These are phyloP conservation scores for Aspergillus fijiensis DNA, from an alignment of 2,329 filamentous ascomycete species.

Conservation along the genomic window DNA sequence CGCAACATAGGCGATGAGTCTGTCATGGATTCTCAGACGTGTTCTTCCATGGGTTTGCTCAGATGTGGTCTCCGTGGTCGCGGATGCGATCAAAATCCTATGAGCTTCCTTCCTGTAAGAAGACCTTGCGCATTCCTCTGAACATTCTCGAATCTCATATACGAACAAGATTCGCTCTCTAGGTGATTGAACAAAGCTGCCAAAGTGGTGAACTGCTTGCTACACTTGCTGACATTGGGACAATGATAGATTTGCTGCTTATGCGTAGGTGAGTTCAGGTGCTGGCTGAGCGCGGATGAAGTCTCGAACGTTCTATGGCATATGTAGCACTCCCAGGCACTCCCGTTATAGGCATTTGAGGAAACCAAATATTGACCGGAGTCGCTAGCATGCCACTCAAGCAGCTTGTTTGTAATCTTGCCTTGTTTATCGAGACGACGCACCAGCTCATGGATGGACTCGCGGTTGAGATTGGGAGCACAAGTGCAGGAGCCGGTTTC, in stretches of 20 bases:
- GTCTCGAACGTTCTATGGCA: slow-evolving; percentile 50
- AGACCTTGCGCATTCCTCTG: slow-evolving; percentile 26
- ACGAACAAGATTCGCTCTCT: slow-evolving; percentile 47
- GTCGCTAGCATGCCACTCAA: slow-evolving; percentile 46
- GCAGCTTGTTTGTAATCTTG: slow-evolving; percentile 52
- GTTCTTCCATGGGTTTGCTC: neutral
- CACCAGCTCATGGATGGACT: slow-evolving; percentile 50
- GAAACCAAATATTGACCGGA: slow-evolving; percentile 41
- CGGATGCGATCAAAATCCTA: slow-evolving; percentile 13
- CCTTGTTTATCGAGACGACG: slow-evolving; percentile 49
- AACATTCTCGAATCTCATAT: slow-evolving; percentile 43
- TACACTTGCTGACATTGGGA: slow-evolving; percentile 38
- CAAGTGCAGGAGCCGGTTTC: slow-evolving; percentile 55
- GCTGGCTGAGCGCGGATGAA: slow-evolving; percentile 46
- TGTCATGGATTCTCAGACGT: too few species aligned
- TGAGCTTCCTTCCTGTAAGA: slow-evolving; percentile 14
- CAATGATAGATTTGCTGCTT: slow-evolving; percentile 50
- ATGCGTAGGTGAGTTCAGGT: slow-evolving; percentile 56
- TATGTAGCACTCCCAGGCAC: slow-evolving; percentile 54
- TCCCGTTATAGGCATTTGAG: slow-evolving; percentile 46
- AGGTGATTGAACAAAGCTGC: slow-evolving; percentile 48
- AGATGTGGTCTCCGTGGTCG: neutral
- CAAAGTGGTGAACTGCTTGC: slow-evolving; percentile 39
- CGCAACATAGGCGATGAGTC: too few species aligned
- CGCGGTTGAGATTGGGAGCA: slow-evolving; percentile 48